Conservation (phyloP, 2,329 filamentous ascomycete species). For the Clonostachys rhizophaga region DNA sequence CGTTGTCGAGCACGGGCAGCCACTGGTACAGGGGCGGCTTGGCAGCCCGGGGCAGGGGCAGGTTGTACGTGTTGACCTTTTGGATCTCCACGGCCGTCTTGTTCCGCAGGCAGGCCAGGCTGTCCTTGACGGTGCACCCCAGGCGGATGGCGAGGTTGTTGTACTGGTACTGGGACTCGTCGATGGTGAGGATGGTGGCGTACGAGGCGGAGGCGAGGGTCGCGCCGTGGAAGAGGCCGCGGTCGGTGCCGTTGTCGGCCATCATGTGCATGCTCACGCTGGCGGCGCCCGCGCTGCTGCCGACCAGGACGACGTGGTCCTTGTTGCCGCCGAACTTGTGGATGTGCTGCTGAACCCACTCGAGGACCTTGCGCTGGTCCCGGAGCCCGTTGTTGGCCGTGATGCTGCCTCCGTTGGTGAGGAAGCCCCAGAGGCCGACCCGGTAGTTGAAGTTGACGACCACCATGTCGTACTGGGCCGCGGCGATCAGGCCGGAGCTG, state of each 20-base stretch:
- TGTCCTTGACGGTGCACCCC: conserved; percentile 29
- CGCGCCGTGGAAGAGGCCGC: conserved; percentile 44
- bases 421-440: conserved; percentile 69
- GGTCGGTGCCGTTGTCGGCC: conserved; percentile 43
- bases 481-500: conserved; percentile 51
- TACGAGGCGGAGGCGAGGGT: conserved; percentile 48
- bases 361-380: conserved; percentile 64
- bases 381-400: conserved; percentile 65
- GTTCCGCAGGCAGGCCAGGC: conserved; percentile 39
- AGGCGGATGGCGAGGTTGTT: conserved; percentile 38
- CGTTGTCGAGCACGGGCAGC: conserved; percentile 48
- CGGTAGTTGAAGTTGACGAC: conserved; percentile 75
- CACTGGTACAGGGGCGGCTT: conserved; percentile 44
- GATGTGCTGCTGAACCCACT: conserved; percentile 68
- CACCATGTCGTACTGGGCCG: conserved; percentile 56
- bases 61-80: conserved; percentile 27
- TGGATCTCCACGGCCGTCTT: conserved; percentile 35
- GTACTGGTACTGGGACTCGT: conserved; percentile 47
- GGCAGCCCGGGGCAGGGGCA: conserved; percentile 18
- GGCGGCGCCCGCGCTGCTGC: conserved; percentile 63
- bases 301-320: conserved; percentile 62
- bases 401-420: conserved; percentile 52
- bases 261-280: conserved; percentile 62
- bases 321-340: conserved; percentile 65
- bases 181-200: conserved; percentile 36